Base-by-base conservation (phyloP, 1,139 yeast genomes). In the Debaryomyces sp. region DNA sequence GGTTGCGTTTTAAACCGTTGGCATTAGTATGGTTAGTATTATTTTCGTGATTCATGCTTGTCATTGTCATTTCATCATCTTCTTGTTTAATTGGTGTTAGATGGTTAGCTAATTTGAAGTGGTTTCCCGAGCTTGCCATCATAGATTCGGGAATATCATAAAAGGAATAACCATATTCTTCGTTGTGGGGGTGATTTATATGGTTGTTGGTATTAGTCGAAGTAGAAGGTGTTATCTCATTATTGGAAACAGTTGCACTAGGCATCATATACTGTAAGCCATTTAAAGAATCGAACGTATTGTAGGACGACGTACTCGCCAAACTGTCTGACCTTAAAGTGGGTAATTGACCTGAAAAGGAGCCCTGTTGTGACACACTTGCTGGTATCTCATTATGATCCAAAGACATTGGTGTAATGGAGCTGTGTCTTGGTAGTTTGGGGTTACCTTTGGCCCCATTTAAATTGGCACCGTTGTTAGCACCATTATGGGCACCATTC, bases 61-160 rank as follows among this genome's bases (percentile, higher is more conserved):
- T 30, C 24, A 41, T 30, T 30, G 36, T 21, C 13, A 60, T 51
- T 50, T 45, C 48, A 27, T 41, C 42, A 10, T 41, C 44, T 10
- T 73, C 78, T 53, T 74, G 79, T 50, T 69, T 67, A 10, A 73
- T 71, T 6, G 80, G 77, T 2, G 75, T 66, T 41, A 74, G 58
- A 9, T 70, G 56, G 43, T 54, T 52, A 41, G 51, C 46, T 24
- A 49, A 44, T 24, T 54, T 42, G 42, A 47, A 50, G 18, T 52
- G 54, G 17, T 50, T 44, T 17, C 43, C 44, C 2, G 46, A 36
- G 22, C 30, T 37, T 13, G 49, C 41, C 40, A 56, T 46, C 66
- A 67, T 63, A 5, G 68, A 56, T 23, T 74, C 78, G 1, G 80
- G 80, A 5, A 75, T 67, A 54, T 76, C 81, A 52, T 76, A 76